Conservation (phyloP, 345 rosid genomes). For the Eucalyptus pumila region DNA sequence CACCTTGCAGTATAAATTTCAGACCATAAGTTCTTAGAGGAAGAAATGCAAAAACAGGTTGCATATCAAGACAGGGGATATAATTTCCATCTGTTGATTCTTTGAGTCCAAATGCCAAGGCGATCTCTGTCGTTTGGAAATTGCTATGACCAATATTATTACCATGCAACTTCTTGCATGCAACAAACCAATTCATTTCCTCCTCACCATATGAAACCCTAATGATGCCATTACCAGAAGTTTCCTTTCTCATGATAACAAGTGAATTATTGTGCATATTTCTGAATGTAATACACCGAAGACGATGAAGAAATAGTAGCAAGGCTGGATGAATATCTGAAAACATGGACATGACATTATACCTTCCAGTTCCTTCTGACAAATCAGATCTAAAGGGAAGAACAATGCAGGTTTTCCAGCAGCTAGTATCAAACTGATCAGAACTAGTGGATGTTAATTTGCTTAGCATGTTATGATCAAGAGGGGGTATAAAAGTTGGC, state of each 20-base stretch:
- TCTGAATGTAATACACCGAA: conserved; percentile 59
- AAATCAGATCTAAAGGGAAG: conserved; percentile 27
- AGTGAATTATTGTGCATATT: conserved; percentile 54
- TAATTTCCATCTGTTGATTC: conserved; percentile 48
- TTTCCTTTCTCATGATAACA: conserved; percentile 68
- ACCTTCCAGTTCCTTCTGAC: conserved; percentile 40
- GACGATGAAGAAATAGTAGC: conserved; percentile 86
- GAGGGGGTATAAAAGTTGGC: conserved; percentile 44
- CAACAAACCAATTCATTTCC: conserved; percentile 85
- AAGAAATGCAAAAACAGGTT: conserved; percentile 91
- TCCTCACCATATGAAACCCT: conserved; percentile 67
- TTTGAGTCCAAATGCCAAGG: conserved; percentile 70
- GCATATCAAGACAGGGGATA: conserved; percentile 43
- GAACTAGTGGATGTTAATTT: conserved; percentile 17
- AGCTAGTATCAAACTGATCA: conserved; percentile 11
- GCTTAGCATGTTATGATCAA: conserved; percentile 37
- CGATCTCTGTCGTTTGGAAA: conserved; percentile 65
- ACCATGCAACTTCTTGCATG: conserved; percentile 53
- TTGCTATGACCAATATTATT: conserved; percentile 27
- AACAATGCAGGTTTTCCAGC: conserved; percentile 51
- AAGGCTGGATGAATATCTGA: conserved; percentile 88
- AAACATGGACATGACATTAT: conserved; percentile 49
- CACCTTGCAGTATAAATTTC: conserved; percentile 91
- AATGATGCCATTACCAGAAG: conserved; percentile 51
- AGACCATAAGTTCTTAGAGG: conserved; percentile 93